These are phyloP conservation scores for Bryoerythrophyllum caledonicum DNA, from an alignment of 225 moss, liverwort and hornwort genomes.

Conservation along the genomic window DNA sequence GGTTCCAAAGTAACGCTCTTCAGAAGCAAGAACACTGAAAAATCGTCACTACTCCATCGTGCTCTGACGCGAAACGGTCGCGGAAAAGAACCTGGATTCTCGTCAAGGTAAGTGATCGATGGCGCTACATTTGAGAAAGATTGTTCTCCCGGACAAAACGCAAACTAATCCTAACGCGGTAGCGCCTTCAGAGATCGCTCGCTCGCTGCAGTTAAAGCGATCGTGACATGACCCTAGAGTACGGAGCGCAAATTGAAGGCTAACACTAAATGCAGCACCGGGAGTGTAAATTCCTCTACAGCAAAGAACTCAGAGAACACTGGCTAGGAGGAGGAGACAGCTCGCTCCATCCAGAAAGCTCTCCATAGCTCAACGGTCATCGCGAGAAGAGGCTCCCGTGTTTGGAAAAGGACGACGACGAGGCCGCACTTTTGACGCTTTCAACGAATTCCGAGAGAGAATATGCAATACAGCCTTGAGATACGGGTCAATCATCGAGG, in stretches of 20 bases:
- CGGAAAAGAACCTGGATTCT: not conserved
- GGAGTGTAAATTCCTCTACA: too few species aligned
- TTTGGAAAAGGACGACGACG: constrained; percentile 3
- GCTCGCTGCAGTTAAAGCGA: not conserved
- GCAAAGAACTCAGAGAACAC: too few species aligned
- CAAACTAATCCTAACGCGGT: not conserved
- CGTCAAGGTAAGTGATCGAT: constrained; percentile 13
- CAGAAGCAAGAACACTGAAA: constrained; percentile 5
- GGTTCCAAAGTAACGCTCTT: constrained; percentile 1
- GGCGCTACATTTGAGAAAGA: too few species aligned
- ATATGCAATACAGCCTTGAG: constrained; percentile 9
- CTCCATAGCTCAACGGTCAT: constrained; percentile 16
- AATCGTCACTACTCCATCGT: not conserved
- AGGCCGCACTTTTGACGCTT: constrained; percentile 23
- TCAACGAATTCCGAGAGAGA: constrained; percentile 22
- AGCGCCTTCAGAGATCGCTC: not conserved
- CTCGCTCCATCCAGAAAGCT: too few species aligned
- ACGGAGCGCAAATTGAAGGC: too few species aligned
- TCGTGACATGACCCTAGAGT: constrained; percentile 3
- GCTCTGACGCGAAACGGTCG: constrained; percentile 23
- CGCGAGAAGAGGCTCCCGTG: not conserved
- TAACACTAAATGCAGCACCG: not conserved
- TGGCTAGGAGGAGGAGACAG: not conserved
- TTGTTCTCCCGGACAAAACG: not conserved
- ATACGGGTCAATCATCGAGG: constrained; percentile 20